Conservation (phyloP, 345 rosid genomes). For the Anastatica hierochuntica region DNA sequence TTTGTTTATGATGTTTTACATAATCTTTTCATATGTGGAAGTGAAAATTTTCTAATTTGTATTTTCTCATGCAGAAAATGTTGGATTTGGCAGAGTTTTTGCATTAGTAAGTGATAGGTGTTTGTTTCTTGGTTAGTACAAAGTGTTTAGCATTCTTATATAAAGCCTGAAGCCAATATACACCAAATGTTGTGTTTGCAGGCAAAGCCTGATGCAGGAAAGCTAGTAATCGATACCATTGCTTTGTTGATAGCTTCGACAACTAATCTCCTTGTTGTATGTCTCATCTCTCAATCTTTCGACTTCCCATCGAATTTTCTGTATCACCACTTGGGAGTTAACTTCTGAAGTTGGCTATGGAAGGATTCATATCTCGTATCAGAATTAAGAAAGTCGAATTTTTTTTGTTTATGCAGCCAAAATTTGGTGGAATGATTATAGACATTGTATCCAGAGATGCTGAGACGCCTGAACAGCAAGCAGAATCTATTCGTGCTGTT, state of each 20-base stretch:
- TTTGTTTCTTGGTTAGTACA: neutral
- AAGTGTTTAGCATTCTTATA: no score
- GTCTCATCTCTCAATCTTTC: slow-evolving; percentile 23
- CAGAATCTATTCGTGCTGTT: slow-evolving; percentile 37
- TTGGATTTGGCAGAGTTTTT: slow-evolving; percentile 60
- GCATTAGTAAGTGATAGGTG: slow-evolving; percentile 57
- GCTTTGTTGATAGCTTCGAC: slow-evolving; percentile 69
- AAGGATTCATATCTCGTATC: no score
- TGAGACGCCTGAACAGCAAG: slow-evolving; percentile 36
- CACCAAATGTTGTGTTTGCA: slow-evolving; percentile 33
- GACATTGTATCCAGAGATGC: slow-evolving; percentile 51
- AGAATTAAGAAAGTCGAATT: neutral
- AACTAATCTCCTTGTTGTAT: slow-evolving; percentile 58
- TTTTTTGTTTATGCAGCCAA: slow-evolving; percentile 32
- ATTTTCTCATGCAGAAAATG: no score
- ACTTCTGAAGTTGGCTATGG: neutral
- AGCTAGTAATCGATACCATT: slow-evolving; percentile 55
- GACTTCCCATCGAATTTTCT: no score
- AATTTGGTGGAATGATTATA: slow-evolving; percentile 58
- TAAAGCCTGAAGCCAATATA: no score
- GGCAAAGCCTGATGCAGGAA: slow-evolving; percentile 81
- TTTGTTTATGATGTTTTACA: no score
- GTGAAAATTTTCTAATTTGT: no score
- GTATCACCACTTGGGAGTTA: no score
- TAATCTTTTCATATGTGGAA: no score